phyloP scores from a whole-genome alignment of 176 grass and related monocot species.

The Hyparrhenia diplandra region DNA sequence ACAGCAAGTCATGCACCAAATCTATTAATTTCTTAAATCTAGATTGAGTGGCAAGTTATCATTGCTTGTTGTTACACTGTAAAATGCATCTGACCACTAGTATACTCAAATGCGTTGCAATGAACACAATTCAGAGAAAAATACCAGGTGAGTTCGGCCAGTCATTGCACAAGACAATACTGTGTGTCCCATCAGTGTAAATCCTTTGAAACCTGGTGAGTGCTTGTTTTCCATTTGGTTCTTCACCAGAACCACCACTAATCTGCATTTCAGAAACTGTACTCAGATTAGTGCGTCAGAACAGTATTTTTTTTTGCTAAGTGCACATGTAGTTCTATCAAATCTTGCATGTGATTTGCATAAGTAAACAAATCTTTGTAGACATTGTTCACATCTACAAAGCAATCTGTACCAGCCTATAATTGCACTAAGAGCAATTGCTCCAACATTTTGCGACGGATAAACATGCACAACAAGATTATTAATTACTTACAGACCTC shows the following conservation, averaged over 20 bases:
- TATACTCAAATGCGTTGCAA: not conserved
- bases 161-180: slow-evolving; percentile 93
- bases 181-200: slow-evolving; percentile 57
- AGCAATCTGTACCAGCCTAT: not conserved
- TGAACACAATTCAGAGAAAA: not conserved
- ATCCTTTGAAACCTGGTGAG: slow-evolving; percentile 87
- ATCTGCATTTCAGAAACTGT: slow-evolving; percentile 37
- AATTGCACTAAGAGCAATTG: not conserved
- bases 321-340: not conserved
- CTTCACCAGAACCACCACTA: slow-evolving; percentile 39
- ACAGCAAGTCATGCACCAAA: not conserved
- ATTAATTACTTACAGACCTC: slow-evolving; percentile 52
- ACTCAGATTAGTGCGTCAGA: not conserved
- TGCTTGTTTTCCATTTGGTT: slow-evolving; percentile 65
- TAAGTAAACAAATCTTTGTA: not conserved
- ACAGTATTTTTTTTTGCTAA: not conserved
- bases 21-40: not conserved
- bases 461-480: not conserved
- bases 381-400: not conserved
- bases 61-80: not conserved
- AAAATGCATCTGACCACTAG: not conserved
- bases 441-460: not conserved
- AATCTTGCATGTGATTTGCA: not conserved
- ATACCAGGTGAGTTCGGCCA: slow-evolving; percentile 97
- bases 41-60: not conserved